Percentiles rank a stretch among this genome's conserved stretches.
These are phyloP conservation scores for Cornus controversa DNA, from an alignment of 148 eudicot genomes.

Conservation along the genomic window DNA sequence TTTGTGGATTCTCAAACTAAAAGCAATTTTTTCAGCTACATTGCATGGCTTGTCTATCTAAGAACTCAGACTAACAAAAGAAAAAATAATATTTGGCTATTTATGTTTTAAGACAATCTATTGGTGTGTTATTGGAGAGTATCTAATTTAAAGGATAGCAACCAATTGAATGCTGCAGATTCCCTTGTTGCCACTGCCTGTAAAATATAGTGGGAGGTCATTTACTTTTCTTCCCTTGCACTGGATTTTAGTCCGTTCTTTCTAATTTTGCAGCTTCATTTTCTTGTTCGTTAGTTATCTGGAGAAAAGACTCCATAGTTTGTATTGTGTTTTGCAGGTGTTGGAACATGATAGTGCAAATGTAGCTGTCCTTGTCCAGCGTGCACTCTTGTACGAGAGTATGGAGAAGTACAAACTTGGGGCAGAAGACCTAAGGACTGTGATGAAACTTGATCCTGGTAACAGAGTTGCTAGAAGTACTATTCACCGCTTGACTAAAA, in stretches of 20 bases:
- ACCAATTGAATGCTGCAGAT: background rate
- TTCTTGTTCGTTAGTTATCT: background rate
- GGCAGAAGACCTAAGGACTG: constrained; percentile 91
- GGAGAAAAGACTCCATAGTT: background rate
- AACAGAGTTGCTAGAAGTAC: constrained; percentile 95
- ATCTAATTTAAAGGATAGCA: background rate
- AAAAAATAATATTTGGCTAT: background rate
- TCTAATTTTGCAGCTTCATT: too few relatives aligned
- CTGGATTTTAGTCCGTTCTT: too few relatives aligned
- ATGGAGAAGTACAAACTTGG: constrained; percentile 97
- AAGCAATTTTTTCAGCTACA: background rate
- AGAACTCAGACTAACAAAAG: too few relatives aligned
- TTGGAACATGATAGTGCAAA: constrained; percentile 58
- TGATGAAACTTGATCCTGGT: constrained; percentile 87
- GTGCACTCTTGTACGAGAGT: constrained; percentile 93
- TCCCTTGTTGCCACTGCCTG: background rate
- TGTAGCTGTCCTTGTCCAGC: constrained; percentile 78
- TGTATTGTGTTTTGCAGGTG: constrained; percentile 48
- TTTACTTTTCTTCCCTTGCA: too few relatives aligned
- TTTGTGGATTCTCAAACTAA: constrained; percentile 5
- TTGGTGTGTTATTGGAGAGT: background rate
- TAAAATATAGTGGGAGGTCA: background rate
- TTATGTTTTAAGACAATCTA: background rate
- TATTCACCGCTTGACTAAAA: constrained; percentile 82
- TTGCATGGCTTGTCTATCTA: background rate